phyloP scores from a whole-genome alignment of 768 basidiomycete genomes.

The Mycena pura region DNA sequence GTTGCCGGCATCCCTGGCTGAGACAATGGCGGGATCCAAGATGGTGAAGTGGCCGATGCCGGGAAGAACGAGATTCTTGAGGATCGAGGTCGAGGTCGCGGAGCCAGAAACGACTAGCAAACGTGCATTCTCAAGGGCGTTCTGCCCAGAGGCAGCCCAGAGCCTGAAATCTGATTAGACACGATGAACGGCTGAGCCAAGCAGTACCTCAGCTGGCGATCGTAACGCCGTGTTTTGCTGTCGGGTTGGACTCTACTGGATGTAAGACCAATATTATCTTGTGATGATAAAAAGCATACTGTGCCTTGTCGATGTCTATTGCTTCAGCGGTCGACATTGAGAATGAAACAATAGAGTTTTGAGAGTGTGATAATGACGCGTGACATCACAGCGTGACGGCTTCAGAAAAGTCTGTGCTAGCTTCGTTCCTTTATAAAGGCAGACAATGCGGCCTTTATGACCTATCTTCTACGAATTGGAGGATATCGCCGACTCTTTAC shows the following conservation, averaged over 20 bases:
- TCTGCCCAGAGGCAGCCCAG: slow-evolving; percentile 94
- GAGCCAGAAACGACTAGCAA: slow-evolving; percentile 82
- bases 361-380: slow-evolving; percentile 6
- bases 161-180: slow-evolving; percentile 47
- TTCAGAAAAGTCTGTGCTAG: neutral
- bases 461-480: neutral
- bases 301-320: slow-evolving; percentile 14
- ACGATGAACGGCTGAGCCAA: neutral
- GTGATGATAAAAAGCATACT: slow-evolving; percentile 1
- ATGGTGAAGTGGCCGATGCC: slow-evolving; percentile 97
- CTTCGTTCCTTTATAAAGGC: no score
- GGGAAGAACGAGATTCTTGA: slow-evolving; percentile 97
- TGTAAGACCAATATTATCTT: neutral
- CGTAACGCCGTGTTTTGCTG: slow-evolving; percentile 88
- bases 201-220: slow-evolving; percentile 88
- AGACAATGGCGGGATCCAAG: slow-evolving; percentile 68
- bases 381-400: neutral
- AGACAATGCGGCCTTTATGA: slow-evolving; percentile 7
- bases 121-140: slow-evolving; percentile 83
- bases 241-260: slow-evolving; percentile 61
- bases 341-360: no score
- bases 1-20: slow-evolving; percentile 85
- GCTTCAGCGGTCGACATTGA: slow-evolving; percentile 13
- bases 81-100: slow-evolving; percentile 85
- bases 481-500: neutral